phyloP scores from a whole-genome alignment of 1,139 yeast genomes.

The Suhomyces maxii region DNA sequence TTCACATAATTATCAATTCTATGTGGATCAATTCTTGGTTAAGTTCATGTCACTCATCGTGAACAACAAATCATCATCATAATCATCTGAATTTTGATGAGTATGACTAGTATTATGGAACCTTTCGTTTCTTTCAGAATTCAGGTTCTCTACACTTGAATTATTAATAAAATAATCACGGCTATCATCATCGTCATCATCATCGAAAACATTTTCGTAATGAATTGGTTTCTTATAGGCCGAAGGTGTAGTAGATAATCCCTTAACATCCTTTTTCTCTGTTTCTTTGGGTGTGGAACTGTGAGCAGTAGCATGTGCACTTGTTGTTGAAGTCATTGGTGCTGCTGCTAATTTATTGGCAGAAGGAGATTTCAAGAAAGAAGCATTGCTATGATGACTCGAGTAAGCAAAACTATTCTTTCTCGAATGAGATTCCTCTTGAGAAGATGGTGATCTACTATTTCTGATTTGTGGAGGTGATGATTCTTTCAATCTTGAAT shows the following conservation, averaged over 20 bases:
- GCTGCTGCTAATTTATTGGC: slow-evolving; percentile 19
- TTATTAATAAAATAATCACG: slow-evolving; percentile 4
- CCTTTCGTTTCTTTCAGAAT: slow-evolving; percentile 4
- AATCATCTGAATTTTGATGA: slow-evolving; percentile 41
- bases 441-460: slow-evolving; percentile 8
- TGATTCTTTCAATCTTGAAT: slow-evolving; percentile 41
- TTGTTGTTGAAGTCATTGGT: slow-evolving; percentile 24
- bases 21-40: slow-evolving; percentile 23
- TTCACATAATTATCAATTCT: too few relatives aligned
- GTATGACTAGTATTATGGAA: slow-evolving; percentile 1
- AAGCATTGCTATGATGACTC: slow-evolving; percentile 14
- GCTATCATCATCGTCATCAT: slow-evolving; percentile 45
- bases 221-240: slow-evolving; percentile 31
- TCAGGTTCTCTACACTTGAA: slow-evolving; percentile 7
- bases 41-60: slow-evolving; percentile 88
- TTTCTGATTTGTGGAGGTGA: slow-evolving; percentile 8
- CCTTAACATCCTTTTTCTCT: slow-evolving; percentile 21
- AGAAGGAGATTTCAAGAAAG: slow-evolving; percentile 18
- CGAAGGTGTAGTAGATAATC: slow-evolving; percentile 42
- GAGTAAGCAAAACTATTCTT: slow-evolving; percentile 12
- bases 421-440: slow-evolving; percentile 10
- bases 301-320: slow-evolving; percentile 23
- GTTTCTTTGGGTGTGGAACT: slow-evolving; percentile 1
- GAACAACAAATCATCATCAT: slow-evolving; percentile 79
- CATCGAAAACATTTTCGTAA: slow-evolving; percentile 54